Evolutionary conservation across 1,284 basidiomycete genomes (phyloP).

Genomic region (Fomitopsis pinicola): DNA sequence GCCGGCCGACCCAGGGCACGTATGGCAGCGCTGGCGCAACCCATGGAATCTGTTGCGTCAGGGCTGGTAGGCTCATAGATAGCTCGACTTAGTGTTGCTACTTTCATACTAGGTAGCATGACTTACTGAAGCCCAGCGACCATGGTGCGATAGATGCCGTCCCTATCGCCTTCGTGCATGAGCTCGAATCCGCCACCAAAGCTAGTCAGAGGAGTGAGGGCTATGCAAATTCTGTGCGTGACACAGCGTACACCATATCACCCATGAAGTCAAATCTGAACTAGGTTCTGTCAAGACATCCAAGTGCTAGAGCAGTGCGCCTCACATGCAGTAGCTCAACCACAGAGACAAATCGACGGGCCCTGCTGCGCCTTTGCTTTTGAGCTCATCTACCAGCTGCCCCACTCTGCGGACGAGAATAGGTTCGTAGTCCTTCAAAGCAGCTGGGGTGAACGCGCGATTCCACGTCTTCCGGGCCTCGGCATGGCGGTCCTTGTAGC

Average conservation of each 20-base stretch:
- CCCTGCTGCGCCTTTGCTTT: constrained; percentile 20
- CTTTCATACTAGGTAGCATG: not conserved
- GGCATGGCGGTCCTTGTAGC: constrained; percentile 36
- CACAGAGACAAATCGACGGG: constrained; percentile 38
- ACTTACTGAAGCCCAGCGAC: constrained; percentile 6
- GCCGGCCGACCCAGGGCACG: constrained; percentile 1
- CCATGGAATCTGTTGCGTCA: constrained; percentile 8
- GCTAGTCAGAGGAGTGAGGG: constrained; percentile 6
- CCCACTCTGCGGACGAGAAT: constrained; percentile 35
- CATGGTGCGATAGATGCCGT: constrained; percentile 16
- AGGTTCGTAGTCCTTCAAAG: constrained; percentile 48
- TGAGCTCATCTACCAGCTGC: constrained; percentile 37
- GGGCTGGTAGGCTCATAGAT: not conserved
- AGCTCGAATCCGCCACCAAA: constrained; percentile 27
- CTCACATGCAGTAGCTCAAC: constrained; percentile 52
- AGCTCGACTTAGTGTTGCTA: not conserved
- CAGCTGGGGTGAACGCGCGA: constrained; percentile 42
- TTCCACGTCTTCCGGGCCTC: constrained; percentile 50
- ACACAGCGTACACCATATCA: constrained; percentile 48
- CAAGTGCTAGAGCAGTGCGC: not conserved
- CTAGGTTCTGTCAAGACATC: not conserved
- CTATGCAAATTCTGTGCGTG: not conserved
- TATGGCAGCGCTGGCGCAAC: not conserved
- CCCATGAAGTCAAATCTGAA: constrained; percentile 57
- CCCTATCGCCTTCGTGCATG: constrained; percentile 18